phyloP scores from a whole-genome alignment of 768 basidiomycete species.

The Clavaria fumosa region DNA sequence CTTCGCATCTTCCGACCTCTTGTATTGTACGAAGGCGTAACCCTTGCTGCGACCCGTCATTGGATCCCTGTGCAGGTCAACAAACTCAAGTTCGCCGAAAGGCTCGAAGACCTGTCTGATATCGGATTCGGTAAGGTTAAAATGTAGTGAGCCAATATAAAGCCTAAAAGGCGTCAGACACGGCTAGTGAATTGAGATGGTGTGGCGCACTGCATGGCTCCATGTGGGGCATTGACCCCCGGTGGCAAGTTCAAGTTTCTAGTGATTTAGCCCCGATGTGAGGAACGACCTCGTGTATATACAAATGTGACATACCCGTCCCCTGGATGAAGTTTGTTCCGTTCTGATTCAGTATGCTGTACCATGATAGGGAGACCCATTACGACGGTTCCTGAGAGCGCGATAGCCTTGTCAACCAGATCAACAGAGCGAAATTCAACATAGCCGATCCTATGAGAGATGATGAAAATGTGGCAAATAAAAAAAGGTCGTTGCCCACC shows the following conservation, averaged over 20 bases:
- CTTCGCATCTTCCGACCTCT: conserved; percentile 81
- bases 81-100: conserved; percentile 95
- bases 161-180: conserved; percentile 34
- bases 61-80: conserved; percentile 93
- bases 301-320: conserved; percentile 45
- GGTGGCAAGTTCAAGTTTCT: conserved; percentile 75
- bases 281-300: conserved; percentile 6
- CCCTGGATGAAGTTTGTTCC: conserved; percentile 78
- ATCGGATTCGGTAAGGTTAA: conserved; percentile 93
- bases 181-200: neutral
- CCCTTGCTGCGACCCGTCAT: conserved; percentile 94
- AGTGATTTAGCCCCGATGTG: conserved; percentile 7
- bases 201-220: conserved; percentile 63
- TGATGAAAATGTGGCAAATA: conserved; percentile 1
- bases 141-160: conserved; percentile 94
- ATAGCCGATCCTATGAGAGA: conserved; percentile 70
- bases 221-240: conserved; percentile 67
- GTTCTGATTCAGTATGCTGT: conserved; percentile 92
- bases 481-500: conserved; percentile 30
- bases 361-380: conserved; percentile 98
- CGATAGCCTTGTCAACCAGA: conserved; percentile 79
- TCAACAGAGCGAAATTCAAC: conserved; percentile 91
- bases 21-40: conserved; percentile 97
- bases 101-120: conserved; percentile 99
- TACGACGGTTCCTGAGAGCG: conserved; percentile 85